These are phyloP conservation scores for Grammothele lineata DNA, from an alignment of 768 basidiomycete genomes.

Conservation along the genomic window DNA sequence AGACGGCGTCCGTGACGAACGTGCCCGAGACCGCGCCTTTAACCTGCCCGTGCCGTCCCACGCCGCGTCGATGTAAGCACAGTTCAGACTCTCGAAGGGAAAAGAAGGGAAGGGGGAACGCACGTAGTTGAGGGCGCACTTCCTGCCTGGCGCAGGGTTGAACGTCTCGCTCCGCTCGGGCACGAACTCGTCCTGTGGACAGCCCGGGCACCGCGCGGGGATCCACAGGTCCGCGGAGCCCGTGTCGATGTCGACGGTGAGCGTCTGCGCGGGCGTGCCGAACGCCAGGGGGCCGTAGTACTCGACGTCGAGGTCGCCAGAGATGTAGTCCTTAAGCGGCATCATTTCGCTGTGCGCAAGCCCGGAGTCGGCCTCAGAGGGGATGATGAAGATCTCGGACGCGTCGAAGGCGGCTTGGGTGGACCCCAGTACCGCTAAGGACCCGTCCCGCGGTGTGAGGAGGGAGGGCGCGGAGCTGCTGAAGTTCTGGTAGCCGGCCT, in stretches of 20 bases:
- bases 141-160: constrained; percentile 18
- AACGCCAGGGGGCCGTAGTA: constrained; percentile 47
- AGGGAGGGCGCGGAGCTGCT: constrained; percentile 17
- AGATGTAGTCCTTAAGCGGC: constrained; percentile 37
- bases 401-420: neutral
- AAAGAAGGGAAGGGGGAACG: constrained; percentile 7
- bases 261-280: constrained; percentile 49
- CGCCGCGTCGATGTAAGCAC: neutral
- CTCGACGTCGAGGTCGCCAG: constrained; percentile 37
- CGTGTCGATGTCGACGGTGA: constrained; percentile 64
- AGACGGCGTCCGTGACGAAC: constrained; percentile 47
- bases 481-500: constrained; percentile 20
- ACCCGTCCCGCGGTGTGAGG: constrained; percentile 7
- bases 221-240: constrained; percentile 68
- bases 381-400: neutral
- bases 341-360: constrained; percentile 2
- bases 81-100: neutral
- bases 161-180: constrained; percentile 40
- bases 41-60: constrained; percentile 33
- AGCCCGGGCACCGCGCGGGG: constrained; percentile 36
- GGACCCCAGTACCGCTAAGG: neutral
- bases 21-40: constrained; percentile 48
- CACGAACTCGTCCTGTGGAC: constrained; percentile 37
- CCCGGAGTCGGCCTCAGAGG: constrained; percentile 1
- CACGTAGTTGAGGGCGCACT: constrained; percentile 45